Percentiles rank a stretch among this genome's conserved stretches.
Evolutionary conservation across 2,329 filamentous ascomycete genomes (phyloP).

Genomic region (Fusarium agapanthi): DNA sequence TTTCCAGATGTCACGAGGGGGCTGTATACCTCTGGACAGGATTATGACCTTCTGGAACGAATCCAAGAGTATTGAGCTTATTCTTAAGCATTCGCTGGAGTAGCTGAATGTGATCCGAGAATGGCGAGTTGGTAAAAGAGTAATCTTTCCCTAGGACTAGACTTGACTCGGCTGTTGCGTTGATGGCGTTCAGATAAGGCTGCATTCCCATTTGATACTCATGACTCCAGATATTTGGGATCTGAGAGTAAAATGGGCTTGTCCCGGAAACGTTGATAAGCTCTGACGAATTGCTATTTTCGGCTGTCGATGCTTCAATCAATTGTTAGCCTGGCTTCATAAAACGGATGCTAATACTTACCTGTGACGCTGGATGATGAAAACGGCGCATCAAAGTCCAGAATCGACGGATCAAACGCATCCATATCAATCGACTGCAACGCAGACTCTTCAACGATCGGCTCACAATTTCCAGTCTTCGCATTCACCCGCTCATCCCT

Average conservation of each 20-base stretch:
- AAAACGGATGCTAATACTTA: background rate
- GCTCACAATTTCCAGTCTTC: rapidly evolving
- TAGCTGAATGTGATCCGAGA: constrained; percentile 44
- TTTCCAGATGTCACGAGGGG: background rate
- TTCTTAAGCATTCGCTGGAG: constrained; percentile 39
- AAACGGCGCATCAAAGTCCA: constrained; percentile 8
- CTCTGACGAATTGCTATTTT: background rate
- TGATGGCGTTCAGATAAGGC: constrained; percentile 39
- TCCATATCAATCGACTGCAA: background rate
- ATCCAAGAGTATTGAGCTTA: constrained; percentile 33
- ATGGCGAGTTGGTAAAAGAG: constrained; percentile 42
- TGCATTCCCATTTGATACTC: constrained; percentile 45
- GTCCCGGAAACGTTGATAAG: constrained; percentile 15
- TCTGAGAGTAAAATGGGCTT: constrained; percentile 35
- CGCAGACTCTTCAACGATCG: background rate
- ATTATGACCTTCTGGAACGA: constrained; percentile 17
- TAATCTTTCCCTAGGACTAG: constrained; percentile 39
- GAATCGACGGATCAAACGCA: background rate
- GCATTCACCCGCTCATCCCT: background rate
- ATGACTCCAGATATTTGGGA: constrained; percentile 45
- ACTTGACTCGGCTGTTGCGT: constrained; percentile 33
- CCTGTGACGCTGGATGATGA: background rate
- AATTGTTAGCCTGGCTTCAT: rapidly evolving
- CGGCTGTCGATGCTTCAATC: background rate
- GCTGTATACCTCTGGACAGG: constrained; percentile 19